phyloP scores from a whole-genome alignment of 2,329 filamentous ascomycete species.

The Sporothrix mexicana region DNA sequence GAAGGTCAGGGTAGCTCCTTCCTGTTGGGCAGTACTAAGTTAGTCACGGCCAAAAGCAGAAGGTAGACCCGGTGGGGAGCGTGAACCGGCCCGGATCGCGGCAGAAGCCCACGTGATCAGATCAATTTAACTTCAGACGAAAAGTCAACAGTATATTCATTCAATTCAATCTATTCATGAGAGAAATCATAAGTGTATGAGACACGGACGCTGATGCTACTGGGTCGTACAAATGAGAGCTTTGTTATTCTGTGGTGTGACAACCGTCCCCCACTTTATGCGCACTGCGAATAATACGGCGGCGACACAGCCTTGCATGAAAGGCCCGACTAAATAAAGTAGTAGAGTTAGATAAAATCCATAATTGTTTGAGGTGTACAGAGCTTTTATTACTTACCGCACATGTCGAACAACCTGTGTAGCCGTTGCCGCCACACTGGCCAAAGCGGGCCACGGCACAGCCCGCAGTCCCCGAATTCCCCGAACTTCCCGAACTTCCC shows the following conservation, averaged over 20 bases:
- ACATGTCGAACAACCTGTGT: slow-evolving; percentile 51
- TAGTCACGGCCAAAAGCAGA: slow-evolving; percentile 3
- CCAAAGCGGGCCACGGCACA: slow-evolving; percentile 47
- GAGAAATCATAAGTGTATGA: background rate
- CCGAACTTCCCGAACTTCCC: slow-evolving; percentile 13
- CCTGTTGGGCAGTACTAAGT: background rate
- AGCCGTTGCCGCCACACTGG: slow-evolving; percentile 51
- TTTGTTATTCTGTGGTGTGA: too few relatives aligned
- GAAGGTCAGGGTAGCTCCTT: background rate
- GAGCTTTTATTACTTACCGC: slow-evolving; percentile 45
- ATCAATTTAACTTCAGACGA: too few relatives aligned
- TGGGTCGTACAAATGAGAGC: too few relatives aligned
- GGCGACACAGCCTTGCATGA: slow-evolving; percentile 48
- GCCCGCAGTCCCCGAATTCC: slow-evolving; percentile 42
- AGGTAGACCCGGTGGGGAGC: slow-evolving; percentile 1
- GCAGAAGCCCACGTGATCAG: too few relatives aligned
- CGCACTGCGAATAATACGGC: slow-evolving; percentile 50
- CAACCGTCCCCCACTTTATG: slow-evolving; percentile 33
- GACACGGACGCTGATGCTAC: too few relatives aligned
- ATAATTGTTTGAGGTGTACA: background rate
- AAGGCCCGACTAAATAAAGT: slow-evolving; percentile 42
- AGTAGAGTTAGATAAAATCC: background rate
- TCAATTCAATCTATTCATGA: too few relatives aligned
- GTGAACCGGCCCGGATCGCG: background rate
- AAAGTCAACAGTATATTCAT: too few relatives aligned